These are phyloP conservation scores for Wallacemonas sp. DNA, from an alignment of 208 protist species.

Conservation along the genomic window DNA sequence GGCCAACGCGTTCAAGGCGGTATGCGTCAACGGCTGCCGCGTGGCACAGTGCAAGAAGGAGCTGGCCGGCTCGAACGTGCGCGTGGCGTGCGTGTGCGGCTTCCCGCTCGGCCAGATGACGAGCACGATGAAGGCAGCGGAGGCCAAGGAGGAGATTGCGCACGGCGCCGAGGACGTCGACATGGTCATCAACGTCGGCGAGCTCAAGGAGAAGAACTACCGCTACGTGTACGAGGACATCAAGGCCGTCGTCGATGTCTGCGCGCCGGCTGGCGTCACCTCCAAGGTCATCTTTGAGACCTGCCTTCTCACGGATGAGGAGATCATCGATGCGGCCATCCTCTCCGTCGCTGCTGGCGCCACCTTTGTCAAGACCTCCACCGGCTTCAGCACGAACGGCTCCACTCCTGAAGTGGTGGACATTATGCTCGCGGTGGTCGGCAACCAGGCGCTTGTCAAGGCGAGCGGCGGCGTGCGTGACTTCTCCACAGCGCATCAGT, in stretches of 20 bases:
- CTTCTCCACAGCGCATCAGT: slow-evolving; percentile 64
- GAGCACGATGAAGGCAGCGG: slow-evolving; percentile 77
- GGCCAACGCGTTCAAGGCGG: slow-evolving; percentile 80
- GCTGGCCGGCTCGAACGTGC: slow-evolving; percentile 54
- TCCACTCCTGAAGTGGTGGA: slow-evolving; percentile 87
- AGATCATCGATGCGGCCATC: slow-evolving; percentile 92
- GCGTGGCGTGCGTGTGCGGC: slow-evolving; percentile 74
- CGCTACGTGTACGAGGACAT: slow-evolving; percentile 88
- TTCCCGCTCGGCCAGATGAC: slow-evolving; percentile 94
- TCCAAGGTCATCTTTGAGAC: slow-evolving; percentile 95
- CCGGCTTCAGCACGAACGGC: slow-evolving; percentile 91
- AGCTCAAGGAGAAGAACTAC: slow-evolving; percentile 86
- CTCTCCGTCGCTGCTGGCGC: slow-evolving; percentile 84
- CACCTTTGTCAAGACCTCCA: slow-evolving; percentile 96
- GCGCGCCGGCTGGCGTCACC: slow-evolving; percentile 28
- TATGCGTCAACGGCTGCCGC: slow-evolving; percentile 93
- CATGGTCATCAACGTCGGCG: slow-evolving; percentile 95
- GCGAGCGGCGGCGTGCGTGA: slow-evolving; percentile 92
- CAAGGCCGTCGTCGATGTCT: slow-evolving; percentile 58
- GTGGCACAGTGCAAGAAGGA: slow-evolving; percentile 49
- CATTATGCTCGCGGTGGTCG: slow-evolving; percentile 92
- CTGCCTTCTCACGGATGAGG: slow-evolving; percentile 82
- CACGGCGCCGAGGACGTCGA: slow-evolving; percentile 93
- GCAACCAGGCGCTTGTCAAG: slow-evolving; percentile 83
- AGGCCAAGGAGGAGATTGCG: slow-evolving; percentile 65